Base-by-base conservation (phyloP, 345 rosid genomes). In the Acer yangbiense region DNA sequence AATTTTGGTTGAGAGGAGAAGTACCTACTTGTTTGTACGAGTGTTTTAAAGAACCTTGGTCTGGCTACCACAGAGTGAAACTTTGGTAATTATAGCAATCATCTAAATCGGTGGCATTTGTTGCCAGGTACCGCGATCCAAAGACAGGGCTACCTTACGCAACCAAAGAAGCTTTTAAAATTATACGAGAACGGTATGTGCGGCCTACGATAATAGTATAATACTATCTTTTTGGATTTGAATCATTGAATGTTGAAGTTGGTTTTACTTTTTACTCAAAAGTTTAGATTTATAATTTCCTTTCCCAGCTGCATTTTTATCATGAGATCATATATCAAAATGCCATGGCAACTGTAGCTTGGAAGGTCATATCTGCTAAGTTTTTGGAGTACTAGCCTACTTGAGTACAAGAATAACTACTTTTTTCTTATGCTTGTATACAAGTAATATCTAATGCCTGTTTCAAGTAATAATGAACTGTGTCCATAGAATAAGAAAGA, bases 91-190 rank as follows among this genome's bases (percentile, higher is more conserved):
- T 16, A 14, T 29, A 12, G 50, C 25, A 58, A n/a, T 67, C 69
- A 39, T 43, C 46, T 78, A 76, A 72, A 41, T 71, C 82, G 39
- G 74, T 82, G 39, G 74, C 39, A 21, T 69, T 78, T 41, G 64
- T 68, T 82, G 64, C 76, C 75, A 96, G 99, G 83, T 96, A 94
- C 80, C 87, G 90, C 14, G 99, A 96, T 89, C 98, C 99, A 69
- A 93, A 86, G 89, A 91, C 98, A n/a, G 97, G 97, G 29, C 80
- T 87, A 64, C 89, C 97, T 61, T 94, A 93, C 83, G 95, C 99
- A 35, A 94, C 94, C 17, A 88, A 66, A 75, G 98, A 92, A 81
- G 98, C 97, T 73, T 96, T 94, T 80, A 92, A 88, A 87, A 90
- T 88, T 65, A 86, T 96, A 71, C 88, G 95, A 5, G 87, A 92